A percentile compares a stretch with the other conserved stretches of the same genome.
Conservation (phyloP, 441 rosid genomes). For the Jatropha multifida region DNA sequence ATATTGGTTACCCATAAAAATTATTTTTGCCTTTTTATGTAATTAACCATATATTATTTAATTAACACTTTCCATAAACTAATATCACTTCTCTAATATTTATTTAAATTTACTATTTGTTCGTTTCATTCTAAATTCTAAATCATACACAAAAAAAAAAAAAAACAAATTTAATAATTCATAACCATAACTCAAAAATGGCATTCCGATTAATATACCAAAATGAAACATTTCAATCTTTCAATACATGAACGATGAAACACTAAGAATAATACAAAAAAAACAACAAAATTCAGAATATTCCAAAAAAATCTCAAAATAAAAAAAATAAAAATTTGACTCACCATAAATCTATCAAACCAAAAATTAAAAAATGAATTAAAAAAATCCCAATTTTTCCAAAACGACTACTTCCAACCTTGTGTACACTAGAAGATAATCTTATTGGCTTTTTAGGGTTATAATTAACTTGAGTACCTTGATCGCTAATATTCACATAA, state of each 20-base stretch:
- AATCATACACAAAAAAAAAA: too few species aligned
- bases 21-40: too few species aligned
- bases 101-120: too few species aligned
- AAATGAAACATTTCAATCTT: neutral
- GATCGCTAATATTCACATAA: slow-evolving; percentile 42
- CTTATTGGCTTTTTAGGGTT: slow-evolving; percentile 31
- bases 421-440: slow-evolving; percentile 49
- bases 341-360: slow-evolving; percentile 27
- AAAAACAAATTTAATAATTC: neutral
- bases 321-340: neutral
- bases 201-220: too few species aligned
- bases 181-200: too few species aligned
- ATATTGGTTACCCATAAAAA: too few species aligned
- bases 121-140: too few species aligned
- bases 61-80: too few species aligned
- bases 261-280: neutral
- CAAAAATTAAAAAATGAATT: slow-evolving; percentile 30
- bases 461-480: slow-evolving; percentile 30
- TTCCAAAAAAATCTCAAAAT: neutral
- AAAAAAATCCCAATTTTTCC: slow-evolving; percentile 27
- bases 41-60: too few species aligned
- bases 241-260: neutral
- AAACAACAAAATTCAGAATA: neutral
- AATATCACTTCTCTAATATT: too few species aligned
- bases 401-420: slow-evolving; percentile 14